Evolutionary conservation across 2,329 filamentous ascomycete genomes (phyloP).

Genomic region (Colletotrichum trifolii): DNA sequence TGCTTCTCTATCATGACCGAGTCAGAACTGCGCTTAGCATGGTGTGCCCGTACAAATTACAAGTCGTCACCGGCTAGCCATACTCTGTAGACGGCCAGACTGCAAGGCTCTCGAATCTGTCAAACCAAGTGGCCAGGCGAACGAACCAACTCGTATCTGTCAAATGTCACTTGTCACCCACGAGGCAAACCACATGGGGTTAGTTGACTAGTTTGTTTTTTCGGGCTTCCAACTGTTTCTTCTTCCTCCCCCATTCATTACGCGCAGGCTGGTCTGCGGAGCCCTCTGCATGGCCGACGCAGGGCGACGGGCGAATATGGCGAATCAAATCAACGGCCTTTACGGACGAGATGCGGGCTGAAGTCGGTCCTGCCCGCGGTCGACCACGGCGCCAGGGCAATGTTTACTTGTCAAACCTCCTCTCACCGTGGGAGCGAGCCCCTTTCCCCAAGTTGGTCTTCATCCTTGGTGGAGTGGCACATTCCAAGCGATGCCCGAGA

Average conservation of each 20-base stretch:
- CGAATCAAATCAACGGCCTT: not conserved
- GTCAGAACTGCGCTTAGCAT: too few relatives aligned
- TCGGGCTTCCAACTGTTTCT: slow-evolving; percentile 4
- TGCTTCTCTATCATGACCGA: too few relatives aligned
- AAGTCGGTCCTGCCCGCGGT: not conserved
- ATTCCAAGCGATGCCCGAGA: not conserved
- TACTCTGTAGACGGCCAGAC: too few relatives aligned
- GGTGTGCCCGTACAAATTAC: too few relatives aligned
- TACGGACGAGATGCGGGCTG: too few relatives aligned
- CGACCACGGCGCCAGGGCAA: not conserved
- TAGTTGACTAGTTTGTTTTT: not conserved
- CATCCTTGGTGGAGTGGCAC: not conserved
- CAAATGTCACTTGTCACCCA: slow-evolving; percentile 13
- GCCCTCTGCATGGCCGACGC: not conserved
- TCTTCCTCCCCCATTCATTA: slow-evolving; percentile 7
- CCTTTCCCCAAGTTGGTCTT: not conserved
- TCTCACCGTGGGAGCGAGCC: not conserved
- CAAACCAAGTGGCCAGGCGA: too few relatives aligned
- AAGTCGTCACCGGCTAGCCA: too few relatives aligned
- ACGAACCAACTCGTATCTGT: not conserved
- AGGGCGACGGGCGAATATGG: not conserved
- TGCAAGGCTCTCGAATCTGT: too few relatives aligned
- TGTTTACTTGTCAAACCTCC: not conserved
- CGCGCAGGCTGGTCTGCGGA: not conserved
- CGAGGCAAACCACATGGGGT: not conserved